Evolutionary conservation across 2,329 filamentous ascomycete genomes (phyloP).

Genomic region (Cyclaneusma minus): DNA sequence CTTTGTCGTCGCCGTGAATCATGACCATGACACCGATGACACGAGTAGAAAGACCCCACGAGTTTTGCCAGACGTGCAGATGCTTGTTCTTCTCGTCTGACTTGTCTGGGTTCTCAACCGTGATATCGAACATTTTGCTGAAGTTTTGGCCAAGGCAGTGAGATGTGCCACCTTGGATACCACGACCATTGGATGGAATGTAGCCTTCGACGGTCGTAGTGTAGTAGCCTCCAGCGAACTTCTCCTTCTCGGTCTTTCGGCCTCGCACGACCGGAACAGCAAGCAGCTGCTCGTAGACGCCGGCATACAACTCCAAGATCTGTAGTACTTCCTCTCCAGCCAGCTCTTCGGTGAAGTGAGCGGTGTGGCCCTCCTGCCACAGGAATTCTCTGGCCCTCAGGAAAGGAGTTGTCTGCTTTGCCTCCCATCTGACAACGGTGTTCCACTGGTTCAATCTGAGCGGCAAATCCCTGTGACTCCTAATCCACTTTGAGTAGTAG

Average conservation of each 20-base stretch:
- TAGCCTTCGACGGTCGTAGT: slow-evolving; percentile 96
- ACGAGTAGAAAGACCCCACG: slow-evolving; percentile 93
- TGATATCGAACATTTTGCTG: slow-evolving; percentile 98
- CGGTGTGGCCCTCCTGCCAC: slow-evolving; percentile 84
- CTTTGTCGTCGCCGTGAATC: slow-evolving; percentile 93
- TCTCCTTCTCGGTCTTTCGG: slow-evolving; percentile 90
- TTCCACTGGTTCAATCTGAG: slow-evolving; percentile 97
- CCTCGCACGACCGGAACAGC: slow-evolving; percentile 92
- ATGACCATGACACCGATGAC: slow-evolving; percentile 98
- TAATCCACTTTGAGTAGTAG: slow-evolving; percentile 94
- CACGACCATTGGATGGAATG: slow-evolving; percentile 86
- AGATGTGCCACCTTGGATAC: slow-evolving; percentile 91
- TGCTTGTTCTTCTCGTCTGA: slow-evolving; percentile 61
- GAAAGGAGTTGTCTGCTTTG: slow-evolving; percentile 82
- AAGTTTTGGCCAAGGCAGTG: slow-evolving; percentile 93
- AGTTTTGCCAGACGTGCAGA: slow-evolving; percentile 94
- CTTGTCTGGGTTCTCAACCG: slow-evolving; percentile 76
- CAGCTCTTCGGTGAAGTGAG: slow-evolving; percentile 70
- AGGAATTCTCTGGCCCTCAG: slow-evolving; percentile 87
- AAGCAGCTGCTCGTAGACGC: slow-evolving; percentile 83
- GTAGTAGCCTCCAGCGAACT: slow-evolving; percentile 92
- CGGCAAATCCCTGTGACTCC: slow-evolving; percentile 87
- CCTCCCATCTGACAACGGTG: slow-evolving; percentile 86
- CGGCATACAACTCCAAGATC: slow-evolving; percentile 86
- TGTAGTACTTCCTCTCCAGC: slow-evolving; percentile 78